Evolutionary conservation across 2,329 filamentous ascomycete species (phyloP).

Genomic region (Penicillium vulpinum): DNA sequence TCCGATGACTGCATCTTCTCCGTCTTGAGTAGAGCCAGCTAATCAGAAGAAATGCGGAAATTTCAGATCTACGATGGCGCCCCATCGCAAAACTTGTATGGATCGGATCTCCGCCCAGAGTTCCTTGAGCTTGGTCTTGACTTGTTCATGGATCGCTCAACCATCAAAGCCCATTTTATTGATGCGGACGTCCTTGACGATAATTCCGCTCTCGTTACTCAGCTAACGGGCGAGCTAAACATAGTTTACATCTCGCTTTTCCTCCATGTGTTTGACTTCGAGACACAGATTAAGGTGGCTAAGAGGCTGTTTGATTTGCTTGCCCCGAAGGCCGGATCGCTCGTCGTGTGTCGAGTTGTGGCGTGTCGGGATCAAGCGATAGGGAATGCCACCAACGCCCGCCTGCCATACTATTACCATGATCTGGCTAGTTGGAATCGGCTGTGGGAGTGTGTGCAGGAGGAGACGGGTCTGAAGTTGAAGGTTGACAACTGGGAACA

Average conservation of each 20-base stretch:
- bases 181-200: conserved; percentile 45
- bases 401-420: conserved; percentile 9
- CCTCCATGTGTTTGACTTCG: conserved; percentile 44
- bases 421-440: conserved; percentile 7
- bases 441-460: conserved; percentile 3
- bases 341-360: conserved; percentile 2
- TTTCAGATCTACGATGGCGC: conserved; percentile 48
- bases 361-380: conserved; percentile 1
- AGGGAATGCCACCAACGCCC: background rate
- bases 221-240: conserved; percentile 35
- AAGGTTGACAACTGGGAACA: conserved; percentile 6
- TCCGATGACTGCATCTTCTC: background rate
- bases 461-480: background rate
- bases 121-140: conserved; percentile 63
- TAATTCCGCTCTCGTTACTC: conserved; percentile 25
- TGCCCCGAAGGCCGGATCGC: background rate
- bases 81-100: conserved; percentile 50
- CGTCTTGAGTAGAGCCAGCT: background rate
- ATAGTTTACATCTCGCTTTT: conserved; percentile 45
- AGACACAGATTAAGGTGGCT: conserved; percentile 15
- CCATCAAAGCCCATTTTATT: conserved; percentile 30
- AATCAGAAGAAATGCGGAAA: background rate
- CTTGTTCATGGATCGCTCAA: conserved; percentile 59
- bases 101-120: conserved; percentile 49
- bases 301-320: background rate